Evolutionary conservation across 208 protist genomes (phyloP).

Genomic region (Leishmania turanica): DNA sequence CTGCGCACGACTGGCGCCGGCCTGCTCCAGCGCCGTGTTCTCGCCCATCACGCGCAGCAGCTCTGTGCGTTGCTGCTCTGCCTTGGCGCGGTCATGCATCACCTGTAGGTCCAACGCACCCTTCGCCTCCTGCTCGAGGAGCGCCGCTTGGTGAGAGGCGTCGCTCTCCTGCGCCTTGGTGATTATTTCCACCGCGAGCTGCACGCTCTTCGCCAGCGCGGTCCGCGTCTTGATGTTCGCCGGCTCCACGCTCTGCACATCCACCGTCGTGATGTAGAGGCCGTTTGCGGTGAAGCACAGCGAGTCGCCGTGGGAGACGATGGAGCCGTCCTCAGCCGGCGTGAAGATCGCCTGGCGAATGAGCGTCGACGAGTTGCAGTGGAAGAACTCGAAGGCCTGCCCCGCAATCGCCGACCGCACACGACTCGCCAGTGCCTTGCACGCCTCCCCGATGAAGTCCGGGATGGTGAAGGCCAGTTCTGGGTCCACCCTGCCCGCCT

Average conservation of each 20-base stretch:
- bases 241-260: slow-evolving; percentile 94
- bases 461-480: slow-evolving; percentile 87
- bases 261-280: slow-evolving; percentile 93
- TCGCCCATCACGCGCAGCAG: slow-evolving; percentile 71
- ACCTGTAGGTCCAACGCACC: slow-evolving; percentile 76
- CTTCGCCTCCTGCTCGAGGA: slow-evolving; percentile 75
- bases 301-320: slow-evolving; percentile 35
- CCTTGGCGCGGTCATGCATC: slow-evolving; percentile 59
- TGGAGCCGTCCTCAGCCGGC: slow-evolving; percentile 34
- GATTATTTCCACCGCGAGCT: slow-evolving; percentile 94
- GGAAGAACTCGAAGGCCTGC: slow-evolving; percentile 96
- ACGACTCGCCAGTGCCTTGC: slow-evolving; percentile 94
- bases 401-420: slow-evolving; percentile 92
- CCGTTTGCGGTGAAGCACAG: slow-evolving; percentile 91
- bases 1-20: slow-evolving; percentile 69
- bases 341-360: slow-evolving; percentile 94
- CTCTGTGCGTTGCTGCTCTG: slow-evolving; percentile 62
- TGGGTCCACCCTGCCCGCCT: slow-evolving; percentile 15
- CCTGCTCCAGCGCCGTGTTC: slow-evolving; percentile 76
- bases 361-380: slow-evolving; percentile 93
- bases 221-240: slow-evolving; percentile 90
- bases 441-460: slow-evolving; percentile 97
- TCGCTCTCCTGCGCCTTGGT: slow-evolving; percentile 89
- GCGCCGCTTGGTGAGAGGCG: slow-evolving; percentile 77
- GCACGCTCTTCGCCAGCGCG: slow-evolving; percentile 87